Evolutionary conservation across 257 asterid species (phyloP).

Genomic region (Forsythia viridissima): DNA sequence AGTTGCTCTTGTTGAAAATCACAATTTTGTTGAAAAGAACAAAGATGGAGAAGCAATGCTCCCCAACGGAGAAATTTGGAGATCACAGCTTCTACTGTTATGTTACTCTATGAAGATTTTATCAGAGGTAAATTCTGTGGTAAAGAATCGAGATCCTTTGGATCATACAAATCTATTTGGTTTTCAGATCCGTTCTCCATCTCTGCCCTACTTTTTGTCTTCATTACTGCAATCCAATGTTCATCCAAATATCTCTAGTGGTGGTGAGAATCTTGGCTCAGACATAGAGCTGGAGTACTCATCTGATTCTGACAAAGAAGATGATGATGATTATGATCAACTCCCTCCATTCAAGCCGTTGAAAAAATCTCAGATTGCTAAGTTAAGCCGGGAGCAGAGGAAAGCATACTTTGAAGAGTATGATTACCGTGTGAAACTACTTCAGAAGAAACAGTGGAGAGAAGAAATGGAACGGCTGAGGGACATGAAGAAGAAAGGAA

Average conservation of each 20-base stretch:
- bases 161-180: slow-evolving; percentile 26
- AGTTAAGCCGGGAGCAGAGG: slow-evolving; percentile 26
- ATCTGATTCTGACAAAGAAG: slow-evolving; percentile 27
- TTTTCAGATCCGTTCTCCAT: slow-evolving; percentile 21
- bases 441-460: slow-evolving; percentile 25
- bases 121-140: slow-evolving; percentile 44
- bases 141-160: slow-evolving; percentile 14
- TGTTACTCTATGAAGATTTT: slow-evolving; percentile 69
- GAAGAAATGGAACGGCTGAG: slow-evolving; percentile 24
- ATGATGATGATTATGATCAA: slow-evolving; percentile 24
- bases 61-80: slow-evolving; percentile 56
- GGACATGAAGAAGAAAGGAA: slow-evolving; percentile 15
- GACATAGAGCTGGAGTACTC: slow-evolving; percentile 32
- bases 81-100: slow-evolving; percentile 51
- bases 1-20: slow-evolving; percentile 62
- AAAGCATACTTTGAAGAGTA: slow-evolving; percentile 26
- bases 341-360: slow-evolving; percentile 30
- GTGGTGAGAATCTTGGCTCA: slow-evolving; percentile 27
- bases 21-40: slow-evolving; percentile 21
- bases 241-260: slow-evolving; percentile 31
- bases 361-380: slow-evolving; percentile 18
- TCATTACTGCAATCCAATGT: slow-evolving; percentile 41
- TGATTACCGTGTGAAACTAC: slow-evolving; percentile 23
- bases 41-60: slow-evolving; percentile 32
- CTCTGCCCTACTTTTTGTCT: slow-evolving; percentile 33